Evolutionary conservation across 116 monocot species (phyloP).

Genomic region (Thalassia testudinum): DNA sequence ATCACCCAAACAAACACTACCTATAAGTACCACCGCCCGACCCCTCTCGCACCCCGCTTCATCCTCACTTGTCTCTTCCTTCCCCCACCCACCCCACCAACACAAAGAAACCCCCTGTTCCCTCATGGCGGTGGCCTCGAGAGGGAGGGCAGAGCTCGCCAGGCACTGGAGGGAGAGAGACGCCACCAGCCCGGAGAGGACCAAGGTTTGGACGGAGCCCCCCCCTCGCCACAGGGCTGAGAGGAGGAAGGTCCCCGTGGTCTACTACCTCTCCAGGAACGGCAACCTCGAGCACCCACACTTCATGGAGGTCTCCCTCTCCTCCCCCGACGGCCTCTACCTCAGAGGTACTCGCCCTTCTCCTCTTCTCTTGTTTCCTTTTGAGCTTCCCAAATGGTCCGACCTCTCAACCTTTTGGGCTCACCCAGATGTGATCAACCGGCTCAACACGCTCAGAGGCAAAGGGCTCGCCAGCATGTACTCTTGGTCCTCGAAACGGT

Average conservation of each 20-base stretch:
- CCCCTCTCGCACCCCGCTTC: not conserved
- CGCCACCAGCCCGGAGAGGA: conserved; percentile 62
- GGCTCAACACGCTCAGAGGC: conserved; percentile 73
- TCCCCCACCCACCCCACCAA: not conserved
- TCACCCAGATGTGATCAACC: conserved; percentile 53
- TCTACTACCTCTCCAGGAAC: conserved; percentile 76
- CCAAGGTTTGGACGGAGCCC: conserved; percentile 73
- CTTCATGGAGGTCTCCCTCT: conserved; percentile 81
- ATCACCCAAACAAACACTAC: too few species aligned
- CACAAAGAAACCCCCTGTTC: not conserved
- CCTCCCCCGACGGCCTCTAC: conserved; percentile 48
- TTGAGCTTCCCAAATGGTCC: too few species aligned
- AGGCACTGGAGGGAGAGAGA: conserved; percentile 16
- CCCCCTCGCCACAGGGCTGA: conserved; percentile 2
- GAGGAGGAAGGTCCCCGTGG: conserved; percentile 32
- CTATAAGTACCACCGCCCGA: not conserved
- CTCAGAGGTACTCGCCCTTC: conserved; percentile 41
- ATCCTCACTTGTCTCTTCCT: not conserved
- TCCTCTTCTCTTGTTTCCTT: not conserved
- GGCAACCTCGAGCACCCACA: conserved; percentile 89
- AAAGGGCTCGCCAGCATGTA: conserved; percentile 55
- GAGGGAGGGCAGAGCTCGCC: conserved; percentile 7
- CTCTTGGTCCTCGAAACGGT: conserved; percentile 94
- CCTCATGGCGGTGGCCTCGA: conserved; percentile 10
- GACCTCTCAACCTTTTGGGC: not conserved